Evolutionary conservation across 441 rosid genomes (phyloP), one percentile per base, ranked within the genome.

Genomic region (Arabidopsis lyrata): DNA sequence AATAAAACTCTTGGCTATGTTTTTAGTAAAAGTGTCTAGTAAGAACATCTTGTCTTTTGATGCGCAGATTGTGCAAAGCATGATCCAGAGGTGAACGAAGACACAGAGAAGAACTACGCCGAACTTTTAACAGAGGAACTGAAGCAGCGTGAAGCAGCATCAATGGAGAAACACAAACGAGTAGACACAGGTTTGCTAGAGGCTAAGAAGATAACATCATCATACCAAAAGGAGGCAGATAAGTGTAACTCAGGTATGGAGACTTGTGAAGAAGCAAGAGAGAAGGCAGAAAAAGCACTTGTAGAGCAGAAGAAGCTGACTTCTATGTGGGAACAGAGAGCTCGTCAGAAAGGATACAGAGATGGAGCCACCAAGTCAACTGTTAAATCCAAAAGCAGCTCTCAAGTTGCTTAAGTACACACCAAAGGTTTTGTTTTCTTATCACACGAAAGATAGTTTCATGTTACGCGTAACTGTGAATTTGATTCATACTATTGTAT

Each of bases 221-320:
- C 89, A 75, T 94, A 88, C 79, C 99, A 90, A 61, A 92, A 94
- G 77, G 99, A 94, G 81, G 99, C 97, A 20, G 99, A 94, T 85
- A 94, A 92, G 72, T 92, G 97, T 79, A 94, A 87, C 78, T 88
- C 97, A 0, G 99, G 97, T 42, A 92, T 94, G 97, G 99, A 89
- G 82, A 92, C 97, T 3, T 92, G 97, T 72, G 97, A 94, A 81
- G 99, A 84, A 81, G 96, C 97, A 7, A 81, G 99, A 81, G 99
- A 94, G 75, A 94, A 86, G 73, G 80, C 97, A 0, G 97, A 90
- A 76, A 85, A 80, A 18, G 81, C 94, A 22, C 81, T 90, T 63
- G 85, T 60, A 18, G 85, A 85, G 35, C 97, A 90, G 73, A 92
- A 84, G 95, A 94, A 89, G 75, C 55, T 86, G 58, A 86, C 95